Evolutionary conservation across 78 protist species (phyloP).

Genomic region (Dictyostelium brefeldianum): DNA sequence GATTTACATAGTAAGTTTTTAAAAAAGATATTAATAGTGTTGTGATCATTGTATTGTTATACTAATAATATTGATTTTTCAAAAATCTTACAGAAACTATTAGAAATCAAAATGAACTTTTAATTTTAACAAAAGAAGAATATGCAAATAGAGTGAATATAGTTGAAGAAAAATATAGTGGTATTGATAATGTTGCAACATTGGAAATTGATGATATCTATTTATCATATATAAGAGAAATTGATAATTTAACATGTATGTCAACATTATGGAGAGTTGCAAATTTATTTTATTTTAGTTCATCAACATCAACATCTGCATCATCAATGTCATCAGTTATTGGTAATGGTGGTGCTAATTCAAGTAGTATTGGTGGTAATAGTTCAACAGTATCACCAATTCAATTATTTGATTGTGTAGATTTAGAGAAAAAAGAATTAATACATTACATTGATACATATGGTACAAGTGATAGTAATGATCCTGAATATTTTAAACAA

Average conservation of each 20-base stretch:
- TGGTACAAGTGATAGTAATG: not conserved
- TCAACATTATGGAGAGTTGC: conserved; percentile 52
- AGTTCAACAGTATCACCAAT: conserved; percentile 27
- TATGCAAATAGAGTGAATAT: not conserved
- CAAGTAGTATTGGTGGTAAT: too few relatives aligned
- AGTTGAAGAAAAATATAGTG: not conserved
- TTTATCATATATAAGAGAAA: not conserved
- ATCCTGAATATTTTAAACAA: not conserved
- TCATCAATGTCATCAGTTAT: not conserved
- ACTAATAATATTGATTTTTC: too few relatives aligned
- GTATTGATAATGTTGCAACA: not conserved
- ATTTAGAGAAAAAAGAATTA: conserved; percentile 13
- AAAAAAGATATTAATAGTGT: not conserved
- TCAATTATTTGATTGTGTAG: conserved; percentile 50
- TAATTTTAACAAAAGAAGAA: conserved; percentile 1
- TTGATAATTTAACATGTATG: conserved; percentile 3
- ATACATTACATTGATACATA: not conserved
- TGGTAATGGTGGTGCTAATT: not conserved
- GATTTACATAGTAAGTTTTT: not conserved
- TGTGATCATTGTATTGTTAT: not conserved
- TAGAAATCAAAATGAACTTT: not conserved
- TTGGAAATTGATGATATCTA: not conserved
- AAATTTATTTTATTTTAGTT: conserved; percentile 56
- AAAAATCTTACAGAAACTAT: not conserved
- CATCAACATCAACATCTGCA: not conserved